Percentiles rank a stretch among this genome's conserved stretches.
Evolutionary conservation across 2,329 filamentous ascomycete genomes (phyloP).

Genomic region (Xylaria polymorpha): DNA sequence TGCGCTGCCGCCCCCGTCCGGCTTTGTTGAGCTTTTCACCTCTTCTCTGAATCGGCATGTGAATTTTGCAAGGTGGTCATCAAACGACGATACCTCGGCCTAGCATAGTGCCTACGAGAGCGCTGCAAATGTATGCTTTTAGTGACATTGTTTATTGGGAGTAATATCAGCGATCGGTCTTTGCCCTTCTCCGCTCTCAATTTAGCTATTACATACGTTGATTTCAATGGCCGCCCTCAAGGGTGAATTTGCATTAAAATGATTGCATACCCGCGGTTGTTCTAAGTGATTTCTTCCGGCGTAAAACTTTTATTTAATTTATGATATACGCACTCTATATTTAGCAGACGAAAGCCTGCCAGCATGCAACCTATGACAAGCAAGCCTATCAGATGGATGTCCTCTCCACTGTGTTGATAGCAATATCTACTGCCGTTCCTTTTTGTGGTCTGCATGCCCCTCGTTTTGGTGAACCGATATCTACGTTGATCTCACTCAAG

Average conservation of each 20-base stretch:
- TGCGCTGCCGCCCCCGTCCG: background rate
- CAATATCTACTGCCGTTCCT: background rate
- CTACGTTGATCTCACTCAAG: conserved; percentile 46
- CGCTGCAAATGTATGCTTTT: background rate
- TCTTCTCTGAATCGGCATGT: background rate
- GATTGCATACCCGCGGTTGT: background rate
- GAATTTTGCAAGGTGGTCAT: background rate
- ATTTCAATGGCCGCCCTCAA: background rate
- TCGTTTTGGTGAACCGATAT: background rate
- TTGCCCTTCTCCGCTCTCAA: background rate
- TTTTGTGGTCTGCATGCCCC: conserved; percentile 1
- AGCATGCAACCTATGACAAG: conserved; percentile 2
- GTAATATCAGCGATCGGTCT: background rate
- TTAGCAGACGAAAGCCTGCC: background rate
- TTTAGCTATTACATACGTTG: background rate
- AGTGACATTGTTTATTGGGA: background rate
- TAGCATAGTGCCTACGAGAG: background rate
- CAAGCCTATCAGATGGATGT: background rate
- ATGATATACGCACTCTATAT: conserved; percentile 1
- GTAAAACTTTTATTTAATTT: background rate
- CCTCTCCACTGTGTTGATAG: background rate
- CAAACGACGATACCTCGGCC: background rate
- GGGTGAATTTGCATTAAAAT: background rate
- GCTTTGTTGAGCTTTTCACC: background rate
- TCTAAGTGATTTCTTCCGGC: background rate